A percentile compares a stretch with the other conserved stretches of the same genome.
Evolutionary conservation across 768 basidiomycete genomes (phyloP).

Genomic region (Clitopilus passeckerianus): DNA sequence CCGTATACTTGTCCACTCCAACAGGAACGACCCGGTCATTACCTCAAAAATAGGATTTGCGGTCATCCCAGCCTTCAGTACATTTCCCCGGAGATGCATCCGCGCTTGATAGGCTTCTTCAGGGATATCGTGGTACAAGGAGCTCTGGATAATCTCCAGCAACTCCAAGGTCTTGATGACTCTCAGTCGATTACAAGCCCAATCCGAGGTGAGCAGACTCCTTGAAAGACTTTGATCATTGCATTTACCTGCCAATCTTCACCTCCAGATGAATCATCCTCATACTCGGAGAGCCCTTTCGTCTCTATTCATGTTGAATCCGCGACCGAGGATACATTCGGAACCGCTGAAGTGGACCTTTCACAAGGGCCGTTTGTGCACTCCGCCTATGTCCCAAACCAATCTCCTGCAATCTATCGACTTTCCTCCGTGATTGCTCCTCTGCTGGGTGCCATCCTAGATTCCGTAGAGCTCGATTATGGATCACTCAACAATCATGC

Average conservation of each 20-base stretch:
- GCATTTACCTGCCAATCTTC: not conserved
- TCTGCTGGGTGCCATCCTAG: slow-evolving; percentile 57
- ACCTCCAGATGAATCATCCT: not conserved
- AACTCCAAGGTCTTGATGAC: slow-evolving; percentile 23
- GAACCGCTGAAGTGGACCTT: not conserved
- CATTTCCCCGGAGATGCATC: slow-evolving; percentile 62
- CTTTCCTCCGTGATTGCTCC: slow-evolving; percentile 60
- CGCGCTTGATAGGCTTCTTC: slow-evolving; percentile 63
- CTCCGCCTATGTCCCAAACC: slow-evolving; percentile 56
- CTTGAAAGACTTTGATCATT: not conserved
- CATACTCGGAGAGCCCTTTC: slow-evolving; percentile 24
- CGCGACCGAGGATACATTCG: not conserved
- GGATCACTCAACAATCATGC: slow-evolving; percentile 23
- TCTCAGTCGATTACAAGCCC: not conserved
- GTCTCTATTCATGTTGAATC: slow-evolving; percentile 56
- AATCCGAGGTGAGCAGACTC: slow-evolving; percentile 3
- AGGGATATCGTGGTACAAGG: slow-evolving; percentile 55
- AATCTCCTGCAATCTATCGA: slow-evolving; percentile 49
- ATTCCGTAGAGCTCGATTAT: slow-evolving; percentile 40
- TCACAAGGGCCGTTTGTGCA: slow-evolving; percentile 16
- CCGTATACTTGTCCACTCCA: slow-evolving; percentile 53
- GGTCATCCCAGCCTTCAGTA: slow-evolving; percentile 69
- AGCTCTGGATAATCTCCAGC: slow-evolving; percentile 42
- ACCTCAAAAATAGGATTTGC: slow-evolving; percentile 61
- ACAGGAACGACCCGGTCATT: slow-evolving; percentile 45